phyloP scores from a whole-genome alignment of 163 green algal species.

The Scenedesmus sp. region DNA sequence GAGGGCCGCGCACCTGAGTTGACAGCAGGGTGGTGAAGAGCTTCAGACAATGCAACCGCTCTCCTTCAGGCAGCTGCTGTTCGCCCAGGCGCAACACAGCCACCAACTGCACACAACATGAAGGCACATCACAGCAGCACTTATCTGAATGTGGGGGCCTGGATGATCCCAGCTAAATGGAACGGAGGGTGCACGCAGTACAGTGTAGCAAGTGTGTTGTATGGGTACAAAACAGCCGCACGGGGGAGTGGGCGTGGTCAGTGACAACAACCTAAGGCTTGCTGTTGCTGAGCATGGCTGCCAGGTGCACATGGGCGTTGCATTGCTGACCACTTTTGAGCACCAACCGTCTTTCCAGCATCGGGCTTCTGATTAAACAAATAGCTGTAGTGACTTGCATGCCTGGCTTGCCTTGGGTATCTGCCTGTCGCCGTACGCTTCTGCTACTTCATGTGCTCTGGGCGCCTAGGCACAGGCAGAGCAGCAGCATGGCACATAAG shows the following conservation, averaged over 20 bases:
- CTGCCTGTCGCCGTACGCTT: constrained; percentile 24
- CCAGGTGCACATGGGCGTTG: too few species aligned
- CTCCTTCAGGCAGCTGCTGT: constrained; percentile 25
- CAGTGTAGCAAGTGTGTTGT: too few species aligned
- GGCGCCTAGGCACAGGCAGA: not conserved
- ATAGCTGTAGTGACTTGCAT: not conserved
- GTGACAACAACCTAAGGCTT: too few species aligned
- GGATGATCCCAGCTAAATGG: too few species aligned
- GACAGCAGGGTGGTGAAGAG: constrained; percentile 26
- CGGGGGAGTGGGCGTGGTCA: too few species aligned
- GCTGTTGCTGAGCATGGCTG: too few species aligned
- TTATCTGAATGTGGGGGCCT: too few species aligned
- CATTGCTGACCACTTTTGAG: too few species aligned
- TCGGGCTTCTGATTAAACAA: not conserved
- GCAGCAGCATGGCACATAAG: not conserved
- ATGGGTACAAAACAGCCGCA: too few species aligned
- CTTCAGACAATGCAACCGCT: constrained; percentile 35
- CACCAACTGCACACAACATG: constrained; percentile 8
- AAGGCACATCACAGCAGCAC: too few species aligned
- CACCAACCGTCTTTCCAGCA: too few species aligned
- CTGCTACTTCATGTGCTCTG: constrained; percentile 27
- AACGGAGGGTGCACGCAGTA: too few species aligned
- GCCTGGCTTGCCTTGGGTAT: constrained; percentile 11
- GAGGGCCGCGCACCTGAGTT: constrained; percentile 15
- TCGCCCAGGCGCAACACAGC: not conserved